Evolutionary conservation across 495 filamentous ascomycete species (phyloP).

Genomic region (Chaetomium fimeti): DNA sequence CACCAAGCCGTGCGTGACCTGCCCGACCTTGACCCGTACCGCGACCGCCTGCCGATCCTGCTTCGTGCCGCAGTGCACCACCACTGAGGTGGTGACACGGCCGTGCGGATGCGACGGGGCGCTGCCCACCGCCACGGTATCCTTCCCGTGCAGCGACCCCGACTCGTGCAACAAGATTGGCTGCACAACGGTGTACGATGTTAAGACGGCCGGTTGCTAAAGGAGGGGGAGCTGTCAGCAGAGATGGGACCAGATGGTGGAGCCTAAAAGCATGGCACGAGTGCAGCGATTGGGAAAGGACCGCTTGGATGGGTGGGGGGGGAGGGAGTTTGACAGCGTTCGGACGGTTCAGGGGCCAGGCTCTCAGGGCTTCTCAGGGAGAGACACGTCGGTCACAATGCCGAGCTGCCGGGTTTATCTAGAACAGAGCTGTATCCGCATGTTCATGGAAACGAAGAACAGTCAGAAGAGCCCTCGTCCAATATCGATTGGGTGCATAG

Average conservation of each 20-base stretch:
- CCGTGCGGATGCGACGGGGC: slow-evolving; percentile 30
- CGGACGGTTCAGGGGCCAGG: background rate
- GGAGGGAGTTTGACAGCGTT: background rate
- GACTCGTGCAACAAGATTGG: slow-evolving; percentile 34
- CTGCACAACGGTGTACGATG: slow-evolving; percentile 35
- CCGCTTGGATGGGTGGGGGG: background rate
- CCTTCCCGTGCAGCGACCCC: slow-evolving; percentile 29
- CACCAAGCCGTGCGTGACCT: slow-evolving; percentile 22
- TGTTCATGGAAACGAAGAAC: background rate
- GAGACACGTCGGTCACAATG: no score
- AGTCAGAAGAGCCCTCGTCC: background rate
- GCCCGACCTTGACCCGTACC: slow-evolving; percentile 23
- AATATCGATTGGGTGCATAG: background rate
- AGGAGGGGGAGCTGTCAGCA: background rate
- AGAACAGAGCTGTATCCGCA: no score
- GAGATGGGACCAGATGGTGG: background rate
- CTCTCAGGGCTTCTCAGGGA: background rate
- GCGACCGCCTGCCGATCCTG: slow-evolving; percentile 33
- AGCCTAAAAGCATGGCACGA: background rate
- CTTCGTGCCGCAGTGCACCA: slow-evolving; percentile 35
- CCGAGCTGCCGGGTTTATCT: background rate
- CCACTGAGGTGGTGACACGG: slow-evolving; percentile 26
- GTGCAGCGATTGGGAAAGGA: background rate
- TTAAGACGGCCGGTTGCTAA: slow-evolving; percentile 30
- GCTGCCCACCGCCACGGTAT: slow-evolving; percentile 29